These are phyloP conservation scores for Acanthamoeba castellanii DNA, from an alignment of 208 protist species.

Conservation along the genomic window DNA sequence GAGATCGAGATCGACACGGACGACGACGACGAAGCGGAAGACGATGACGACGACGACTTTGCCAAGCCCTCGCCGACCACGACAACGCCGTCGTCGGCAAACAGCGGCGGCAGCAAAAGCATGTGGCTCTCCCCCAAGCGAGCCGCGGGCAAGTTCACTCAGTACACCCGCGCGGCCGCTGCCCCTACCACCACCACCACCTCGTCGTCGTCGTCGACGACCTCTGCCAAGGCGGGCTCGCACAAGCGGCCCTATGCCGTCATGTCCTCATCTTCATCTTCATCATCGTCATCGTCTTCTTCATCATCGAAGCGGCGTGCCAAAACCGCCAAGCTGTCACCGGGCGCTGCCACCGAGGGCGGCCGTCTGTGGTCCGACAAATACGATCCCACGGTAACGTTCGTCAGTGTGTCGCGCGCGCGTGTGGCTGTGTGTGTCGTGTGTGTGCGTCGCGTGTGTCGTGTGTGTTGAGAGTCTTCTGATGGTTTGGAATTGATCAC, in stretches of 20 bases:
- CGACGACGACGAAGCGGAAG: not conserved
- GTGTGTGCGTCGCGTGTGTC: no score
- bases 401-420: no score
- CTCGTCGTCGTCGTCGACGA: not conserved
- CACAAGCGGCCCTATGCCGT: not conserved
- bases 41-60: not conserved
- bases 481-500: no score
- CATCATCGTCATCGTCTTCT: not conserved
- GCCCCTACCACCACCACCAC: not conserved
- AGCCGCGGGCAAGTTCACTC: not conserved
- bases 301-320: not conserved
- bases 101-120: not conserved
- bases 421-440: not conserved
- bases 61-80: not conserved
- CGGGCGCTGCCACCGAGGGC: not conserved
- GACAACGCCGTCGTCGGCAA: not conserved
- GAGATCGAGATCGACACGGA: not conserved
- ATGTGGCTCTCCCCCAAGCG: not conserved
- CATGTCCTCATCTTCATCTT: not conserved
- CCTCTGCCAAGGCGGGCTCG: not conserved
- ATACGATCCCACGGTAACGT: constrained; percentile 3
- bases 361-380: constrained; percentile 37
- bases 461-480: no score
- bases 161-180: not conserved
- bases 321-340: not conserved